Evolutionary conservation across 2,329 filamentous ascomycete species (phyloP).

Genomic region (Curvularia sp.): DNA sequence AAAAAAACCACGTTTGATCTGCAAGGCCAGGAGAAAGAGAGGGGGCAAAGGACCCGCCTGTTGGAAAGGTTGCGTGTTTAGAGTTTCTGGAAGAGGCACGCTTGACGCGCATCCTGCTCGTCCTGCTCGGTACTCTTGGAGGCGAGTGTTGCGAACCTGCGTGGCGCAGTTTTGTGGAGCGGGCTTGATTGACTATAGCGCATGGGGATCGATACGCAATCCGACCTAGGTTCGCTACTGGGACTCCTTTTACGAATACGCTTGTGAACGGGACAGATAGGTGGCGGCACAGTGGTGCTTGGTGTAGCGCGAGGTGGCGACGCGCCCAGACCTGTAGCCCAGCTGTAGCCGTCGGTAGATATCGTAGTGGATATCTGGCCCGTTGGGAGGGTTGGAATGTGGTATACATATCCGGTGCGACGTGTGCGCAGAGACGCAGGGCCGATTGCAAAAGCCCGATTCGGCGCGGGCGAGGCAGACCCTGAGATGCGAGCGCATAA

Average conservation of each 20-base stretch:
- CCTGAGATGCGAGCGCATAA: neutral
- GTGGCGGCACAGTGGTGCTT: conserved; percentile 2
- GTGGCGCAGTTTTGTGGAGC: conserved; percentile 14
- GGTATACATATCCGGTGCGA: neutral
- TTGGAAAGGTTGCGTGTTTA: conserved; percentile 4
- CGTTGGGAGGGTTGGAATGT: neutral
- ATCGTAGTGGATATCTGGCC: neutral
- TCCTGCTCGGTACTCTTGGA: conserved; percentile 1
- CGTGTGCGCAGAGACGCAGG: neutral
- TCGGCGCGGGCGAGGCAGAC: conserved; percentile 1
- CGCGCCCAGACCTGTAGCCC: neutral
- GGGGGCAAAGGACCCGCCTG: conserved; percentile 1
- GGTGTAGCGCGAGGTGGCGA: conserved; percentile 1
- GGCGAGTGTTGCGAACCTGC: conserved; percentile 20
- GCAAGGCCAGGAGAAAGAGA: neutral
- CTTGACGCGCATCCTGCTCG: conserved; percentile 10
- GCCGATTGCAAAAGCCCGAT: conserved; percentile 1
- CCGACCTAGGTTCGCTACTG: conserved; percentile 13
- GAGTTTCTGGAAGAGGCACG: conserved; percentile 9
- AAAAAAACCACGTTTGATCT: conserved; percentile 11
- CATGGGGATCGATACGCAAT: conserved; percentile 16
- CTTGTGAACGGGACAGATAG: conserved; percentile 6
- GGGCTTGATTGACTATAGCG: conserved; percentile 5
- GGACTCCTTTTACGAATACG: conserved; percentile 8
- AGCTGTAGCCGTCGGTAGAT: neutral